These are phyloP conservation scores for Elsinoe perseae DNA, from an alignment of 2,329 filamentous ascomycete genomes.

Conservation along the genomic window DNA sequence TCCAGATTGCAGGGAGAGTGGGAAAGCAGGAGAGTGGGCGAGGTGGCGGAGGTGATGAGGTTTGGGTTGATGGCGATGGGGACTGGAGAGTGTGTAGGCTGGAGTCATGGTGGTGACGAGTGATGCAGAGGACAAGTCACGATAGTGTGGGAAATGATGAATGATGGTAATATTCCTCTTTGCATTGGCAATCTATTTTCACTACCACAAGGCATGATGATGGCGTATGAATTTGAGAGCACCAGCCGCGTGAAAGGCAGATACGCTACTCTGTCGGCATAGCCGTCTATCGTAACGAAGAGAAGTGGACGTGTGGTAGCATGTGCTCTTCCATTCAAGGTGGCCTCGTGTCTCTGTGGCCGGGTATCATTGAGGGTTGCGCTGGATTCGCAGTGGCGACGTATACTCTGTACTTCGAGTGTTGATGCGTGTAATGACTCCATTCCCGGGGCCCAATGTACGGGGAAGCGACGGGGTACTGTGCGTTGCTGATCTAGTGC, in stretches of 20 bases:
- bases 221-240: neutral
- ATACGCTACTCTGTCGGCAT: neutral
- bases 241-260: neutral
- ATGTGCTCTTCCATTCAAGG: neutral
- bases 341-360: constrained; percentile 7
- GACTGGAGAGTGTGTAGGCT: constrained; percentile 49
- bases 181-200: neutral
- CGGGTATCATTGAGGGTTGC: constrained; percentile 7
- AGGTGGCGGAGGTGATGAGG: constrained; percentile 57
- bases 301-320: neutral
- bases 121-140: neutral
- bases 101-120: constrained; percentile 7
- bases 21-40: constrained; percentile 29
- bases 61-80: constrained; percentile 56
- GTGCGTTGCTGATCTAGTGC: constrained; percentile 8
- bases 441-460: neutral
- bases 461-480: neutral
- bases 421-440: constrained; percentile 10
- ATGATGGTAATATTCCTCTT: constrained; percentile 8
- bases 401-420: neutral
- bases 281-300: neutral
- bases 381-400: constrained; percentile 2
- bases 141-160: neutral
- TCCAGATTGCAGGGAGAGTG: constrained; percentile 35
- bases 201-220: neutral